Conservation (phyloP, 192 early-diverging fungal genomes). For the Glomus cerebriforme region DNA sequence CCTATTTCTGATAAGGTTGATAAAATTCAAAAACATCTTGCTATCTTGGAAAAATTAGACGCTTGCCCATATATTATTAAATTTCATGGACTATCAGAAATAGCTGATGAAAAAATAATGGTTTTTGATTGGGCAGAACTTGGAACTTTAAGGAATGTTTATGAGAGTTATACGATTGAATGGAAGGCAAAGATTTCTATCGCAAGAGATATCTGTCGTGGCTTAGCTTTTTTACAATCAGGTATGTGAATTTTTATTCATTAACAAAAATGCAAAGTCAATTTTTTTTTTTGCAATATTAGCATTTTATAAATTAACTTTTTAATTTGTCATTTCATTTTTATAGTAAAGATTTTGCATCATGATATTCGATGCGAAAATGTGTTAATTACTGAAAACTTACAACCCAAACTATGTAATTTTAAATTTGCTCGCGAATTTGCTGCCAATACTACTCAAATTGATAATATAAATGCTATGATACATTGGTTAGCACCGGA, state of each 20-base stretch:
- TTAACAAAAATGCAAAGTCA: neutral
- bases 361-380: slow-evolving; percentile 34
- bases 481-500: slow-evolving; percentile 30
- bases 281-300: too few species aligned
- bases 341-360: neutral
- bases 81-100: slow-evolving; percentile 21
- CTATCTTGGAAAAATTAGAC: slow-evolving; percentile 12
- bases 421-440: slow-evolving; percentile 13
- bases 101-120: neutral
- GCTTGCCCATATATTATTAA: slow-evolving; percentile 22
- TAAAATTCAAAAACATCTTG: slow-evolving; percentile 1
- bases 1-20: neutral
- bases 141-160: slow-evolving; percentile 22
- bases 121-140: slow-evolving; percentile 30
- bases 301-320: too few species aligned
- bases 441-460: neutral
- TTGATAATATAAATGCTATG: slow-evolving; percentile 5
- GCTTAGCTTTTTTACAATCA: slow-evolving; percentile 21
- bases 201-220: slow-evolving; percentile 15
- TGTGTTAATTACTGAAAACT: neutral
- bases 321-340: neutral
- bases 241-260: neutral
- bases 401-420: slow-evolving; percentile 18
- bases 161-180: neutral
- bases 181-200: slow-evolving; percentile 18